phyloP scores from a whole-genome alignment of 2,329 filamentous ascomycete genomes.

The Periglandula ipomoeae region DNA sequence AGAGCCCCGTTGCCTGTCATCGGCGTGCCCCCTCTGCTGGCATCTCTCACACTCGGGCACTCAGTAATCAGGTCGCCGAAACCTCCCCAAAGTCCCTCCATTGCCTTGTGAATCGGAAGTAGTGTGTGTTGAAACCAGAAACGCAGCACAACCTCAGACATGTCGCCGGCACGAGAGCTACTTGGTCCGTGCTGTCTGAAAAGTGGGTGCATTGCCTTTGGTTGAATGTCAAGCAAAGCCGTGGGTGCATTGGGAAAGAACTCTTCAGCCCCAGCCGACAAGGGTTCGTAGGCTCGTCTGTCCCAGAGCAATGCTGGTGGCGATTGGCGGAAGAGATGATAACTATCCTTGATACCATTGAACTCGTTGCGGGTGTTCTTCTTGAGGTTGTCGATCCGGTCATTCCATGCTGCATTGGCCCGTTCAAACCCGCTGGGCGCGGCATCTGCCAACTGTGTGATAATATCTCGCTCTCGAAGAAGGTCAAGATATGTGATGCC shows the following conservation, averaged over 20 bases:
- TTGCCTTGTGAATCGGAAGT: constrained; percentile 30
- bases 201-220: constrained; percentile 40
- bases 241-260: constrained; percentile 54
- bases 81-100: constrained; percentile 50
- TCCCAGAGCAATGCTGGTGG: constrained; percentile 58
- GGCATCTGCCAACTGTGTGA: constrained; percentile 13
- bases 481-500: constrained; percentile 20
- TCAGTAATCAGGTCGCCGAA: constrained; percentile 41
- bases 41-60: constrained; percentile 41
- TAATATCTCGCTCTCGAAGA: constrained; percentile 22
- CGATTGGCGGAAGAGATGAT: constrained; percentile 38
- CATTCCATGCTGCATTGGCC: constrained; percentile 26
- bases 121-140: constrained; percentile 35
- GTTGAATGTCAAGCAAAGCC: constrained; percentile 58
- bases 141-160: constrained; percentile 39
- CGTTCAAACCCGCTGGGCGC: constrained; percentile 17
- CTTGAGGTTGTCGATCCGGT: constrained; percentile 22
- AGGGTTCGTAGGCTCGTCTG: constrained; percentile 59
- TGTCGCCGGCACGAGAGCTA: constrained; percentile 34
- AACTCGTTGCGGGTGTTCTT: constrained; percentile 27
- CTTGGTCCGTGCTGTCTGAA: constrained; percentile 35
- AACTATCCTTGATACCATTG: constrained; percentile 40
- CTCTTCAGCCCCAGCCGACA: constrained; percentile 49
- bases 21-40: constrained; percentile 35
- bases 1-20: constrained; percentile 31